Conservation (phyloP, 148 eudicot genomes). For the Fagopyrum esculentum region DNA sequence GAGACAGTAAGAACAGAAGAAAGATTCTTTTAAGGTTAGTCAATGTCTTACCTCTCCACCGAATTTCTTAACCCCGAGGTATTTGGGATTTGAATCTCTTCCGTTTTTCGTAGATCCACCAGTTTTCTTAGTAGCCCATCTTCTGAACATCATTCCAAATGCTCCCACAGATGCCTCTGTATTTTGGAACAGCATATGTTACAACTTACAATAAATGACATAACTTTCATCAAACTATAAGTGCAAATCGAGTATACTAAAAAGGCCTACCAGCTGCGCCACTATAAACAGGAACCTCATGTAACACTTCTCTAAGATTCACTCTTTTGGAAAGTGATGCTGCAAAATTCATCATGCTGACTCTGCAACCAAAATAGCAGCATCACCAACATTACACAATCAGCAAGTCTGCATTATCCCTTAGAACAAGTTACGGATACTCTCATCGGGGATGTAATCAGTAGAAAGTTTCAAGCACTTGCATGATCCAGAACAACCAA, state of each 20-base stretch:
- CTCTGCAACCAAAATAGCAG: background rate
- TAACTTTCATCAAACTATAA: background rate
- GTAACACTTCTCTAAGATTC: slow-evolving; percentile 34
- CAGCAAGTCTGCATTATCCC: background rate
- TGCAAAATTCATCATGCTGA: slow-evolving; percentile 37
- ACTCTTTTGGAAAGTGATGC: slow-evolving; percentile 40
- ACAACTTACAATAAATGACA: background rate
- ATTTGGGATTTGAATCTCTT: slow-evolving; percentile 69
- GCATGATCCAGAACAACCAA: background rate
- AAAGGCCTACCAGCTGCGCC: slow-evolving; percentile 31
- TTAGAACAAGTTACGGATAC: background rate
- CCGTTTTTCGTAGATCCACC: slow-evolving; percentile 82
- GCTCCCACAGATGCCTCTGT: slow-evolving; percentile 49
- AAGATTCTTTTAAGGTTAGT: background rate
- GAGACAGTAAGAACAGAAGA: background rate
- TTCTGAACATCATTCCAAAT: slow-evolving; percentile 51
- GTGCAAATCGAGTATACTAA: background rate
- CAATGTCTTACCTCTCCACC: slow-evolving; percentile 61
- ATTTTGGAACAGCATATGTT: slow-evolving; percentile 6
- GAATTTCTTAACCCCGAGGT: slow-evolving; percentile 77
- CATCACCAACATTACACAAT: background rate
- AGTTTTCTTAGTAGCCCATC: slow-evolving; percentile 84
- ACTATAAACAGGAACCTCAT: slow-evolving; percentile 38
- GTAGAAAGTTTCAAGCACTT: background rate
- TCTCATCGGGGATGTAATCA: background rate